phyloP scores from a whole-genome alignment of 2,329 filamentous ascomycete species.

The Thelonectria olida region DNA sequence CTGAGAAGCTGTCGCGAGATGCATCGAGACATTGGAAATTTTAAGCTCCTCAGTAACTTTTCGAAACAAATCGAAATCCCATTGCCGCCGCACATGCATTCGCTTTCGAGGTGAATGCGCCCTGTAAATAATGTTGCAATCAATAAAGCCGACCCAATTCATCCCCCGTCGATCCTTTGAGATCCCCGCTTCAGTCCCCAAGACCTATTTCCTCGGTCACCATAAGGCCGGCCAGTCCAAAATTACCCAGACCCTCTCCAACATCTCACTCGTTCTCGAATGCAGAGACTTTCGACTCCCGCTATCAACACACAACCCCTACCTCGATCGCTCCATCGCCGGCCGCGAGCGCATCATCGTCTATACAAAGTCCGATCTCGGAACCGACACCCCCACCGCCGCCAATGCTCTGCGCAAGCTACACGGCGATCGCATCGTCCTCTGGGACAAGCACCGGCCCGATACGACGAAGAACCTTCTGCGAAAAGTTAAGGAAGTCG shows the following conservation, averaged over 20 bases:
- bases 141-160: slow-evolving; percentile 58
- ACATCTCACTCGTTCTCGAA: slow-evolving; percentile 89
- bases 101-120: neutral
- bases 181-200: slow-evolving; percentile 76
- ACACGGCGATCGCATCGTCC: slow-evolving; percentile 48
- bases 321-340: slow-evolving; percentile 82
- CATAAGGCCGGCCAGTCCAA: slow-evolving; percentile 78
- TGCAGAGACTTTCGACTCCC: slow-evolving; percentile 94
- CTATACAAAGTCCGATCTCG: slow-evolving; percentile 90
- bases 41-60: slow-evolving; percentile 13
- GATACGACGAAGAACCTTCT: slow-evolving; percentile 52
- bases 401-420: slow-evolving; percentile 44
- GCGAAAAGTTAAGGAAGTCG: slow-evolving; percentile 44
- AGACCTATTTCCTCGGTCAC: slow-evolving; percentile 95
- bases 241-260: slow-evolving; percentile 84
- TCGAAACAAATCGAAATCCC: slow-evolving; percentile 8
- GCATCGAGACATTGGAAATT: slow-evolving; percentile 29
- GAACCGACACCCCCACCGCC: slow-evolving; percentile 47
- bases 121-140: slow-evolving; percentile 8
- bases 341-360: slow-evolving; percentile 81
- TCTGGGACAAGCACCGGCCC: slow-evolving; percentile 53
- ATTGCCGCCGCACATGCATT: neutral
- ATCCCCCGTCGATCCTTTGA: slow-evolving; percentile 79
- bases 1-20: slow-evolving; percentile 18
- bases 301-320: slow-evolving; percentile 86